Percentiles rank a stretch among this genome's conserved stretches.
These are phyloP conservation scores for Papiliotrema fonsecae DNA, from an alignment of 1,284 basidiomycete genomes.

Conservation along the genomic window DNA sequence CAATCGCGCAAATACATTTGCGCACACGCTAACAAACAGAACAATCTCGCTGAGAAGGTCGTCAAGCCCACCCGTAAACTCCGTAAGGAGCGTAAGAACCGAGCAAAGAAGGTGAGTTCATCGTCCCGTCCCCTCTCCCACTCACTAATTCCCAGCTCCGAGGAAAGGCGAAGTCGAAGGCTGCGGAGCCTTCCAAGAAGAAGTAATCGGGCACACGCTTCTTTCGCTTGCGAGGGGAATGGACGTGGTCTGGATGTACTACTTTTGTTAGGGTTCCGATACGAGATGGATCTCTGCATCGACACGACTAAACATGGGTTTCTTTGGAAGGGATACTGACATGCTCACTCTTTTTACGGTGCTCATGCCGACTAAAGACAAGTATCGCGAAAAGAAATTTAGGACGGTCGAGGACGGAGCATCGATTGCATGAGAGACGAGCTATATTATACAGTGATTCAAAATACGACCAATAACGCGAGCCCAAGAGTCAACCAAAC, in stretches of 20 bases:
- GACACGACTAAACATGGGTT: not conserved
- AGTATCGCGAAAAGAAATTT: too few species aligned
- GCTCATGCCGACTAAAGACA: too few species aligned
- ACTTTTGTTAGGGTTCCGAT: not conserved
- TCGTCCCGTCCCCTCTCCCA: conserved; percentile 11
- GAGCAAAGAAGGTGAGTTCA: conserved; percentile 81
- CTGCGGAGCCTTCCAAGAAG: conserved; percentile 60
- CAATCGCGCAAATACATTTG: too few species aligned
- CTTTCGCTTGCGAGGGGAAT: not conserved
- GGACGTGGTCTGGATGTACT: not conserved
- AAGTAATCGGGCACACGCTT: conserved; percentile 29
- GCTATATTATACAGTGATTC: too few species aligned
- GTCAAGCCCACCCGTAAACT: conserved; percentile 94
- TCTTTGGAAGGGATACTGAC: too few species aligned
- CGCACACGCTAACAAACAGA: too few species aligned
- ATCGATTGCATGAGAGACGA: too few species aligned
- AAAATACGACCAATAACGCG: too few species aligned
- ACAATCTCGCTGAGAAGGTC: conserved; percentile 75
- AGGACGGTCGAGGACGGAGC: too few species aligned
- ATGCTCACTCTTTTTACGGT: too few species aligned
- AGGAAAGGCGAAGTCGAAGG: conserved; percentile 89
- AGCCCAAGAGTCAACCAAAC: too few species aligned
- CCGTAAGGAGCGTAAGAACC: conserved; percentile 99
- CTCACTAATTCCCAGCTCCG: conserved; percentile 57
- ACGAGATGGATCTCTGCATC: not conserved